Evolutionary conservation across 768 basidiomycete species (phyloP).

Genomic region (Saitozyma sp.): DNA sequence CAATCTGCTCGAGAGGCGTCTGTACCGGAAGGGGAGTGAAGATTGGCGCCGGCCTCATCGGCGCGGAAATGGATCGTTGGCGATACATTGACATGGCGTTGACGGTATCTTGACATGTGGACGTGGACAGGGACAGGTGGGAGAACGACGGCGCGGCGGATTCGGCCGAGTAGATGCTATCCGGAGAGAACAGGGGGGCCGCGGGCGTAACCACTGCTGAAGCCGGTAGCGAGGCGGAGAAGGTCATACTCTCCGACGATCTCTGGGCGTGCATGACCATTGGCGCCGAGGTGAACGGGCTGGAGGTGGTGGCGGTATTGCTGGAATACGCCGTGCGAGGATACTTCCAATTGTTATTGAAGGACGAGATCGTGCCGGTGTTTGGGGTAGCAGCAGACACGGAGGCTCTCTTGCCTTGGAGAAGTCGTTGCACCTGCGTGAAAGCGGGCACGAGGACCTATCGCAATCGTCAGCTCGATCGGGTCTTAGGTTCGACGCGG

Average conservation of each 20-base stretch:
- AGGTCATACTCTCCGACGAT: too few relatives aligned
- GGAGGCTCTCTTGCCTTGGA: conserved; percentile 1
- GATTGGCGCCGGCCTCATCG: too few relatives aligned
- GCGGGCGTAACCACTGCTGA: too few relatives aligned
- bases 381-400: not conserved
- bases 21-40: too few relatives aligned
- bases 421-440: conserved; percentile 16
- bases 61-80: too few relatives aligned
- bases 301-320: not conserved
- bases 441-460: conserved; percentile 31
- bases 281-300: not conserved
- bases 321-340: conserved; percentile 1
- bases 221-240: too few relatives aligned
- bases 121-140: too few relatives aligned
- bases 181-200: too few relatives aligned
- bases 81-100: not conserved
- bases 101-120: not conserved
- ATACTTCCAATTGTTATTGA: not conserved
- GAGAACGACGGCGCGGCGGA: too few relatives aligned
- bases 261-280: too few relatives aligned
- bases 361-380: not conserved
- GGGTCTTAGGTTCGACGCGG: not conserved
- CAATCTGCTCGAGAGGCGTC: too few relatives aligned
- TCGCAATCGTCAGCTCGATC: not conserved
- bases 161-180: too few relatives aligned